Evolutionary conservation across 2,329 filamentous ascomycete genomes (phyloP).

Genomic region (Sclerotinia spermophila): DNA sequence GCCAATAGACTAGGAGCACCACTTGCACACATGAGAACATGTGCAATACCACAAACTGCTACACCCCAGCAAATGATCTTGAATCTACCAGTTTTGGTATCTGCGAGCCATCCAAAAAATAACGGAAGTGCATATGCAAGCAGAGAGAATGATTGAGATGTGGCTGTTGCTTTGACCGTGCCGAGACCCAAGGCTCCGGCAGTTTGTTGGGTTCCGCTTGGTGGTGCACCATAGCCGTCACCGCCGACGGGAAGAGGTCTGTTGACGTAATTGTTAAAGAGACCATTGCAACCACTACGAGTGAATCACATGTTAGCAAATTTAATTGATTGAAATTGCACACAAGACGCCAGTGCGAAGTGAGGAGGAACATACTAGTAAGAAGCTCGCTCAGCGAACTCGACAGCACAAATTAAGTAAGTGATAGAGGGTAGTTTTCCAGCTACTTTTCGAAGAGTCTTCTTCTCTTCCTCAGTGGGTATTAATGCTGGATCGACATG

Average conservation of each 20-base stretch:
- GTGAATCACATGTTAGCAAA: neutral
- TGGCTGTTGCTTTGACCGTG: slow-evolving; percentile 49
- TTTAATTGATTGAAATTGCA: slow-evolving; percentile 40
- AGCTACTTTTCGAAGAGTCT: slow-evolving; percentile 59
- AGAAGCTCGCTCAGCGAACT: slow-evolving; percentile 72
- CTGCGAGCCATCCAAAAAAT: slow-evolving; percentile 53
- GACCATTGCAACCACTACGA: slow-evolving; percentile 8
- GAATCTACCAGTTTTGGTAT: slow-evolving; percentile 63
- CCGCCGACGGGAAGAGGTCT: slow-evolving; percentile 51
- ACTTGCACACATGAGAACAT: slow-evolving; percentile 59
- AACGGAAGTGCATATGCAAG: slow-evolving; percentile 49
- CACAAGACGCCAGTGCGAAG: rapidly evolving
- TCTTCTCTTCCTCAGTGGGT: slow-evolving; percentile 56
- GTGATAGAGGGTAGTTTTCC: slow-evolving; percentile 62
- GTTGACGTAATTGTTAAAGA: slow-evolving; percentile 55
- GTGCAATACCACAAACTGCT: slow-evolving; percentile 55
- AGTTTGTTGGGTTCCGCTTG: slow-evolving; percentile 28
- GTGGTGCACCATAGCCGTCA: slow-evolving; percentile 41
- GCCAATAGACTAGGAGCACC: slow-evolving; percentile 54
- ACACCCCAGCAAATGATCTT: slow-evolving; percentile 52
- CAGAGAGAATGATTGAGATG: slow-evolving; percentile 50
- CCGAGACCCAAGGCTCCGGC: slow-evolving; percentile 59
- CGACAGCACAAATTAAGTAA: slow-evolving; percentile 68
- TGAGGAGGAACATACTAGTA: slow-evolving; percentile 65
- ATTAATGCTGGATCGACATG: slow-evolving; percentile 11